Conservation (phyloP, 129 eudicot genomes). For the Deinandra increscens region DNA sequence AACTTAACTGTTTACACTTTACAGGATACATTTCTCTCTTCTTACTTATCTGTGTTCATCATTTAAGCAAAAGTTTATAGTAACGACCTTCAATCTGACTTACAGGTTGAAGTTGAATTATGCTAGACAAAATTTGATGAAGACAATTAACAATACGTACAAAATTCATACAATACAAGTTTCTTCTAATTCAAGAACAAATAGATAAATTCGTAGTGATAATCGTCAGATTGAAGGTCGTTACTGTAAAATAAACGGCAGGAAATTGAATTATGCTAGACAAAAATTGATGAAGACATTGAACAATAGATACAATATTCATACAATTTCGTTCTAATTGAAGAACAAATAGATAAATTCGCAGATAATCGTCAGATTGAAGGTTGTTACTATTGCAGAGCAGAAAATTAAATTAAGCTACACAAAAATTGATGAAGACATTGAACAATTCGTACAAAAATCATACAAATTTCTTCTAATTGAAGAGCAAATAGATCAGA, state of each 20-base stretch:
- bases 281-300: not conserved
- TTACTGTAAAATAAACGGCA: not conserved
- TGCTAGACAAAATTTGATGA: not conserved
- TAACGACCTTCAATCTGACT: too few species aligned
- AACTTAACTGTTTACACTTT: not conserved
- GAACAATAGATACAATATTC: conserved; percentile 3
- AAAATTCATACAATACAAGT: conserved; percentile 13
- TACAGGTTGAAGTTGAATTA: not conserved
- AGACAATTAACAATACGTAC: not conserved
- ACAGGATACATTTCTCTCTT: conserved; percentile 1
- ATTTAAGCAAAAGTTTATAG: too few species aligned
- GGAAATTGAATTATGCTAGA: not conserved
- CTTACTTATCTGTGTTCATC: not conserved
- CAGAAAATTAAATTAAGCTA: not conserved
- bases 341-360: not conserved
- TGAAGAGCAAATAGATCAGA: not conserved
- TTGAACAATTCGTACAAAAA: not conserved
- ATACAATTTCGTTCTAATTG: not conserved
- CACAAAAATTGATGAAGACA: not conserved
- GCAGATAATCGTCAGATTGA: not conserved
- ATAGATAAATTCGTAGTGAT: not conserved
- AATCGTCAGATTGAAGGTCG: not conserved
- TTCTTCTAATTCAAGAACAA: not conserved
- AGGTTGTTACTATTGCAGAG: not conserved
- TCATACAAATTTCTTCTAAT: conserved; percentile 4